Evolutionary conservation across 2,329 filamentous ascomycete species (phyloP), one percentile per base, ranked within the genome.

Genomic region (Lecanicillium sp.): DNA sequence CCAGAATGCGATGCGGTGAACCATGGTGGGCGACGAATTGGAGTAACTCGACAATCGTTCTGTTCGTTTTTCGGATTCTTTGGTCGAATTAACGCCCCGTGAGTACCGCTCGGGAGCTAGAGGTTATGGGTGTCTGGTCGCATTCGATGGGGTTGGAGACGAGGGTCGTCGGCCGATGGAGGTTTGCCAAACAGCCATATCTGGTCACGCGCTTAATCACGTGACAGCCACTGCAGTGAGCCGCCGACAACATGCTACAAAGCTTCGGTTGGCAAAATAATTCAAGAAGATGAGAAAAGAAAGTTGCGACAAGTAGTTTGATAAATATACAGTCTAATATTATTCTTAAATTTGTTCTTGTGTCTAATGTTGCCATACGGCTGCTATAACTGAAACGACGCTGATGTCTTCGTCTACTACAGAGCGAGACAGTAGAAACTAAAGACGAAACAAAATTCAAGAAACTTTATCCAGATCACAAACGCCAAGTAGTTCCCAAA

Each of bases 1-100:
- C 85, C 85, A 90, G 73, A 90, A 88, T 61, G 87, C 68, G 61
- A 88, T 71, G 58, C 76, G 72, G 65, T 67, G 64, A 47, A 78
- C 73, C 74, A 78, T 79, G 51, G 51, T 69, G 60, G 50, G 48
- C 51, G 22, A 25, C 7, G 22, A 53, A 53, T 54, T 51, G 47
- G 37, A 11, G 22, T 46, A 40, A 45, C 50, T 46, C 37, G 42
- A 25, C 6, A 29, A 37, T 34, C 32, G 48, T 44, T 42, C 20
- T 36, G 31, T 44, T 11, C 33, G 19, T 33, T 39, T 19, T 44
- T 33, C 35, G 42, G 39, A 41, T 14, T 5, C 14, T 25, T 25
- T 25, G 11, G 6, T 11, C 7, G 22, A 28, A 31, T 40, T 38
- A 20, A 22, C 19, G 29, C 12, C 29, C 14, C 29, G 6, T 15